These are phyloP conservation scores for Cryptosporidium bovis DNA, from an alignment of 169 alveolate genomes.

Conservation along the genomic window DNA sequence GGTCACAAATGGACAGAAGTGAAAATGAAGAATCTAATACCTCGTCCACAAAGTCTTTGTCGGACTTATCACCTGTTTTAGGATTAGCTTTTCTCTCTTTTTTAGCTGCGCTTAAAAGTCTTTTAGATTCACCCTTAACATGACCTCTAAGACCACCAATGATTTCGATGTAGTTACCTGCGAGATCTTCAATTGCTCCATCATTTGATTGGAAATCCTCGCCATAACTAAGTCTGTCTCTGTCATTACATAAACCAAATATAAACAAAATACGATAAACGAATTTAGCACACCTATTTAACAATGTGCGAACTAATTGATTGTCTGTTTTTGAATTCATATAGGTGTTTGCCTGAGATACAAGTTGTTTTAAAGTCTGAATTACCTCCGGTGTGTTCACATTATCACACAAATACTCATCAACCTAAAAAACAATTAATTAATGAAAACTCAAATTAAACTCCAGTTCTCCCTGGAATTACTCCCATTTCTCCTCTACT, in stretches of 20 bases:
- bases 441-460: not conserved
- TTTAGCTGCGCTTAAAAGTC: conserved; percentile 77
- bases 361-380: conserved; percentile 79
- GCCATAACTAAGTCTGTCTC: conserved; percentile 67
- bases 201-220: conserved; percentile 23
- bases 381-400: conserved; percentile 90
- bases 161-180: conserved; percentile 66
- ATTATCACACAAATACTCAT: conserved; percentile 87
- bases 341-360: conserved; percentile 81
- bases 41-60: conserved; percentile 76
- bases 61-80: conserved; percentile 75
- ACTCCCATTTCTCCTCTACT: too few species aligned
- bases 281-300: conserved; percentile 75
- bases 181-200: conserved; percentile 59
- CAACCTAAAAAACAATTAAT: conserved; percentile 76
- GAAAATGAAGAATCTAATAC: conserved; percentile 79
- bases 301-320: conserved; percentile 71
- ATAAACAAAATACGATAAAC: conserved; percentile 77
- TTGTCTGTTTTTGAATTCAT: conserved; percentile 74
- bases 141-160: conserved; percentile 79
- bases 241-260: conserved; percentile 80
- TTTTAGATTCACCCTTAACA: conserved; percentile 72
- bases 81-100: conserved; percentile 77
- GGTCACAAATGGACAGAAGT: conserved; percentile 88
- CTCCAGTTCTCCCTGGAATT: not conserved